These are phyloP conservation scores for Dendrostoma leiphaemia DNA, from an alignment of 2,329 filamentous ascomycete genomes.

Conservation along the genomic window DNA sequence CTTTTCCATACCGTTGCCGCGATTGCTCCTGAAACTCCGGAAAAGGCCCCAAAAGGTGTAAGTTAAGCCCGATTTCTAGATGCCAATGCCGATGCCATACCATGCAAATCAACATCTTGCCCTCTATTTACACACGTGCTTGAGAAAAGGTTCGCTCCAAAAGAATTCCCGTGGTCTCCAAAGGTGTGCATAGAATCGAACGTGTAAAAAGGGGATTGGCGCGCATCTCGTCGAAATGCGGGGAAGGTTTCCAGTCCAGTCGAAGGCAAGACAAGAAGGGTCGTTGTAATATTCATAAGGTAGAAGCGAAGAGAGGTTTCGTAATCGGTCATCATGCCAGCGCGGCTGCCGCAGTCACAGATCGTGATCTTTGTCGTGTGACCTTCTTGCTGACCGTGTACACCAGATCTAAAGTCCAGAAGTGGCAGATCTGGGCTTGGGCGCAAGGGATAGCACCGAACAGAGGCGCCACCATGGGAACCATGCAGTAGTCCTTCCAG, in stretches of 20 bases:
- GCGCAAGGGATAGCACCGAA: constrained; percentile 67
- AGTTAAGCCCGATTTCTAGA: constrained; percentile 41
- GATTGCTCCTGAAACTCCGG: constrained; percentile 47
- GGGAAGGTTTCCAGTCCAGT: constrained; percentile 14
- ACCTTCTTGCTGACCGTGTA: constrained; percentile 73
- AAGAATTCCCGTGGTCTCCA: constrained; percentile 18
- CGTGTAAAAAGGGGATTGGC: constrained; percentile 9
- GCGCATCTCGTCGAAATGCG: constrained; percentile 14
- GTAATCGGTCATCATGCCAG: constrained; percentile 20
- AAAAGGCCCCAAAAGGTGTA: constrained; percentile 29
- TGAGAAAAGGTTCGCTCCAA: constrained; percentile 28
- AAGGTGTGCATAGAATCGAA: constrained; percentile 21
- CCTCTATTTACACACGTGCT: constrained; percentile 45
- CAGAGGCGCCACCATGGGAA: constrained; percentile 65
- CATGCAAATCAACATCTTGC: constrained; percentile 49
- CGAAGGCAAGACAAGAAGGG: constrained; percentile 7
- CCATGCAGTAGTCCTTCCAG: constrained; percentile 61
- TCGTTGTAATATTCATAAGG: constrained; percentile 13
- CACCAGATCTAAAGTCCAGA: constrained; percentile 67
- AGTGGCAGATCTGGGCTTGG: constrained; percentile 66
- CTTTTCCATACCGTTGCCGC: constrained; percentile 33
- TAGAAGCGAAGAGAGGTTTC: constrained; percentile 15
- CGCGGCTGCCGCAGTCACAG: constrained; percentile 30
- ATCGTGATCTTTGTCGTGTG: constrained; percentile 48
- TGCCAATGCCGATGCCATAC: constrained; percentile 47